Conservation (phyloP, 805 yeast species). For the Zygosaccharomyces bisporus region DNA sequence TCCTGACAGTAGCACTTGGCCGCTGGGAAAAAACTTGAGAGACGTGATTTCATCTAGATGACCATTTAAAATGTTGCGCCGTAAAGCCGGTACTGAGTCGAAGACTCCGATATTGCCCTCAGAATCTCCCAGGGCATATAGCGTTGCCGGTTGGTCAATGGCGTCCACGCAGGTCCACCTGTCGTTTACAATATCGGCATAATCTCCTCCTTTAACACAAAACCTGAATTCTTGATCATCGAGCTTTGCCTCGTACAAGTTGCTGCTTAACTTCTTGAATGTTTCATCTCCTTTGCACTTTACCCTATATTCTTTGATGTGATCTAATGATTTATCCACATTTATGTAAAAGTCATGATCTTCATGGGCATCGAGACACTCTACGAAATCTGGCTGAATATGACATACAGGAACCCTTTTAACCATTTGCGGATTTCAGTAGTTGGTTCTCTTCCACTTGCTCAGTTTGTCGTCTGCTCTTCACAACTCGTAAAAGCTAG, state of each 20-base stretch:
- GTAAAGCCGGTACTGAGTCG: conserved; percentile 14
- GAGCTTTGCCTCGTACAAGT: conserved; percentile 17
- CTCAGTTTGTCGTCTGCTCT: not conserved
- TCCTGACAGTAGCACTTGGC: conserved; percentile 53
- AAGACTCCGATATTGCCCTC: conserved; percentile 35
- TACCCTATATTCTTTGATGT: conserved; percentile 32
- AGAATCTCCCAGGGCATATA: conserved; percentile 35
- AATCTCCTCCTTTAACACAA: conserved; percentile 12
- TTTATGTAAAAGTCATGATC: conserved; percentile 42
- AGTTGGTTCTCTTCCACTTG: no score
- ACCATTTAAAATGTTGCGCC: conserved; percentile 35
- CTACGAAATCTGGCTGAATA: conserved; percentile 47
- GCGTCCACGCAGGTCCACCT: conserved; percentile 38
- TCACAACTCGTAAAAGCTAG: conserved; percentile 1
- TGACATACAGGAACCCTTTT: conserved; percentile 19
- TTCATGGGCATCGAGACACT: conserved; percentile 40
- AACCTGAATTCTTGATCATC: conserved; percentile 17
- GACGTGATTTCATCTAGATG: conserved; percentile 49
- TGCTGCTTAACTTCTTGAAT: conserved; percentile 10
- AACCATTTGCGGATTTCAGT: conserved; percentile 6
- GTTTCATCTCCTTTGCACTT: conserved; percentile 22
- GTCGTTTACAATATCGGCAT: conserved; percentile 3
- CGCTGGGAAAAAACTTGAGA: conserved; percentile 57
- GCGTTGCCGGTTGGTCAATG: conserved; percentile 27
- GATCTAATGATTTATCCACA: conserved; percentile 27